Evolutionary conservation across 2,329 filamentous ascomycete genomes (phyloP), one percentile per base, ranked within the genome.

Genomic region (Herpotrichia juniperi): DNA sequence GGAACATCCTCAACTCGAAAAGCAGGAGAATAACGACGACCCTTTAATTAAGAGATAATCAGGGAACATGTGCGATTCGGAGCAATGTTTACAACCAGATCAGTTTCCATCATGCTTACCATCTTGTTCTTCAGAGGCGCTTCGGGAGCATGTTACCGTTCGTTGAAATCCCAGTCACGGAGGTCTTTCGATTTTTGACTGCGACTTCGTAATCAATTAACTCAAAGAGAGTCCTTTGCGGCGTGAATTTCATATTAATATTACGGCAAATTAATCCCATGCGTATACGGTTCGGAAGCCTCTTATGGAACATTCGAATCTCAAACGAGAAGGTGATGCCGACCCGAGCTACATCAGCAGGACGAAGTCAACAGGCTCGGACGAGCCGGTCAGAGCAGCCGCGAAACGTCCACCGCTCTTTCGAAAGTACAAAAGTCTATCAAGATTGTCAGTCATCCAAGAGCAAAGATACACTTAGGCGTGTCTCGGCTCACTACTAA

Each of bases 391-490:
- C 26, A 45, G 51, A 46, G 50, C 42, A 53, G 51, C 51, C 46
- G 51, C 51, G 35, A 21, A n/a, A 49, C 16, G 39, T 45, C 51
- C 51, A 53, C 51, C 51, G 51, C 51, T 49, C 51, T 53, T 53
- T 53, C 26, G 17, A 26, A 43, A 34, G 3, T 31, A 10, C 16
- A 3, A 24, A 46, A 26, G 26, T 24, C 40, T 40, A 31, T 44
- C 43, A 35, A 22, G 16, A 26, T 43, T 22, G 31, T 21, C 12
- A 30, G 39, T 19, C 40, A 24, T 17, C 17, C 47, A 39, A 40
- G 14, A 42, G 22, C 42, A 22, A 45, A 31, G 48, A 42, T 32
- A 37, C 28, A 10, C 42, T 47, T 42, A 30, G 34, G 46, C 47
- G 26, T 26, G 37, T 35, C 48, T 42, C 28, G 50, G 26, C 47